Percentiles rank a stretch among this genome's conserved stretches.
phyloP scores from a whole-genome alignment of 2,329 filamentous ascomycete species.

The Chrysosporium keratinophilum region DNA sequence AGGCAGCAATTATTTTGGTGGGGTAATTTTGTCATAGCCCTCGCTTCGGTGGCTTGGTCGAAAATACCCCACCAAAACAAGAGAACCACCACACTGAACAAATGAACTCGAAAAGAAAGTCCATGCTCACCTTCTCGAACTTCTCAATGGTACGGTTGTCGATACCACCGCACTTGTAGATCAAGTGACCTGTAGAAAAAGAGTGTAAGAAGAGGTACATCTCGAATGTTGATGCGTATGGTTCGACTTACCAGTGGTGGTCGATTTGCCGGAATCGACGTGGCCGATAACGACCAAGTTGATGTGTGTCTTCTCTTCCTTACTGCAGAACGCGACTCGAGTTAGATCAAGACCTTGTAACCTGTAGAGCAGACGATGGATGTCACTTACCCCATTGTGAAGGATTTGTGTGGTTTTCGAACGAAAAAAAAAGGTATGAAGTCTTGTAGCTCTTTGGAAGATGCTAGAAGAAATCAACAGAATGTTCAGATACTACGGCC shows the following conservation, averaged over 20 bases:
- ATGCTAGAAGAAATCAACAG: slow-evolving; percentile 36
- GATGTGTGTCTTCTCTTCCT: slow-evolving; percentile 91
- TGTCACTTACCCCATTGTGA: slow-evolving; percentile 51
- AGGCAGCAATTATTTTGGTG: slow-evolving; percentile 8
- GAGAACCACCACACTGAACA: background rate
- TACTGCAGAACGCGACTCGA: slow-evolving; percentile 47
- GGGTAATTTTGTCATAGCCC: slow-evolving; percentile 6
- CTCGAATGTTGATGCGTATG: slow-evolving; percentile 11
- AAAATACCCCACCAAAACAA: slow-evolving; percentile 10
- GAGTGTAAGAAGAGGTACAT: slow-evolving; percentile 18
- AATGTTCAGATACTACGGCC: slow-evolving; percentile 44
- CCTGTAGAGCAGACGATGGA: slow-evolving; percentile 12
- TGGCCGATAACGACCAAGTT: slow-evolving; percentile 99
- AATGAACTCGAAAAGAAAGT: background rate
- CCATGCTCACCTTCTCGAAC: slow-evolving; percentile 91
- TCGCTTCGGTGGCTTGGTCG: slow-evolving; percentile 4
- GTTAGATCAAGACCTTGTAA: background rate
- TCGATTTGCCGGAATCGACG: slow-evolving; percentile 99
- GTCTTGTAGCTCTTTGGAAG: slow-evolving; percentile 41
- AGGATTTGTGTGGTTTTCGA: slow-evolving; percentile 28
- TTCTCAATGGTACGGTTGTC: slow-evolving; percentile 99
- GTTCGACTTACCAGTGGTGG: slow-evolving; percentile 73
- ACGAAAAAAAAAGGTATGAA: slow-evolving; percentile 23
- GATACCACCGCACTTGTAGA: slow-evolving; percentile 99
- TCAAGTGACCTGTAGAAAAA: slow-evolving; percentile 65